Evolutionary conservation across 257 asterid genomes (phyloP), one percentile per base, ranked within the genome.

Genomic region (Lavandula angustifolia): DNA sequence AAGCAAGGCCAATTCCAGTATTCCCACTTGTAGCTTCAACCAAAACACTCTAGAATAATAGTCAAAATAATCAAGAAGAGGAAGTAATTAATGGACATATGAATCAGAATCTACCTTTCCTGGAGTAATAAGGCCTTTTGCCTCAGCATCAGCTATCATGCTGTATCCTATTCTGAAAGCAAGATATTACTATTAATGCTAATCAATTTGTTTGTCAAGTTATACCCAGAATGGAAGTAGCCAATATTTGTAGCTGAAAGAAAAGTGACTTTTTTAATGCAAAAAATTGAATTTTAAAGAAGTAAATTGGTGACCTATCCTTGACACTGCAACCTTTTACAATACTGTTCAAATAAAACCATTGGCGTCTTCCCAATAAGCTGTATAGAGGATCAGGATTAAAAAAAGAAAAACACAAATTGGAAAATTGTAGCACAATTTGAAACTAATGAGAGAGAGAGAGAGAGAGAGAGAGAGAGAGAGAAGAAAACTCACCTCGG

Each of bases 21-120:
- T 92, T 92, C 44, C 99, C 99, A 83, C 99, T 89, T 4, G 97
- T 92, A 49, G 95, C 83, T 75, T 92, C 97, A 64, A 92, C 97
- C 85, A 92, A 82, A 71, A 89, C 67, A 80, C 86, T 89, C 99
- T 92, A 73, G 57, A 11, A 76, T 38, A 64, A 64, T 33, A 73
- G 66, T 10, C 60, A 22, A 22, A 22, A 22, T 1, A 4, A 56
- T 13, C 48, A 43, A 59, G 5, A 49, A 22, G 54, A 53, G 41
- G 11, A 60, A 17, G 49, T 22, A 22, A 22, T 22, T 22, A 41
- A 9, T 6, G 11, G 44, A 53, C 34, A 12, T 7, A 32, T 6
- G 32, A 33, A 41, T 8, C 42, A 18, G 60, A 59, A 65, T 64
- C 69, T 78, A 87, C 96, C 91, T 91, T 87, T 65, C 95, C 95